A percentile compares a stretch with the other conserved stretches of the same genome.
phyloP scores from a whole-genome alignment of 257 asterid species.

The Datura wrightii region DNA sequence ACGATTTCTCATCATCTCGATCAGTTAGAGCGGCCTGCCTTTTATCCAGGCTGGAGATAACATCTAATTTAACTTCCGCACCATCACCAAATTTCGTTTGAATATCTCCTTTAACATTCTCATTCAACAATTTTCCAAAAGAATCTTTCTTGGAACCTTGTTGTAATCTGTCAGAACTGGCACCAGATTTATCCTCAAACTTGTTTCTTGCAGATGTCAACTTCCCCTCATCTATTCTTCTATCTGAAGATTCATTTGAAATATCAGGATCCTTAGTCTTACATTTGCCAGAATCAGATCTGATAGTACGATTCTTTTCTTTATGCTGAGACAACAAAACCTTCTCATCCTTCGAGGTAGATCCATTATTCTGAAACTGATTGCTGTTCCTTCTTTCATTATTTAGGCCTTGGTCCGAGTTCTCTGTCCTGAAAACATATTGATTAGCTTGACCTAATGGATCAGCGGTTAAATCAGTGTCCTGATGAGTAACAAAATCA shows the following conservation, averaged over 20 bases:
- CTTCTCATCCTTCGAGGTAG: constrained; percentile 62
- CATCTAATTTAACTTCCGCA: constrained; percentile 41
- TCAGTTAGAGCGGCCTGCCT: constrained; percentile 53
- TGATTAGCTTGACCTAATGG: constrained; percentile 50
- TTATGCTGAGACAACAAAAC: constrained; percentile 64
- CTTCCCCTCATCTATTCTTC: constrained; percentile 54
- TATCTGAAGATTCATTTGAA: constrained; percentile 52
- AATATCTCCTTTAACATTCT: constrained; percentile 53
- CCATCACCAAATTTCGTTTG: constrained; percentile 52
- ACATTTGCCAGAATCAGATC: constrained; percentile 55
- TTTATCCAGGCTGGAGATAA: constrained; percentile 49
- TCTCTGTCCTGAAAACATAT: constrained; percentile 42
- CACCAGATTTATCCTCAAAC: constrained; percentile 54
- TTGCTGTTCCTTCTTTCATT: constrained; percentile 49
- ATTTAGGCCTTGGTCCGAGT: constrained; percentile 51
- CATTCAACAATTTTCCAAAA: constrained; percentile 55
- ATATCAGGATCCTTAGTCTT: constrained; percentile 52
- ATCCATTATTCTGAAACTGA: constrained; percentile 52
- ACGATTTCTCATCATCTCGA: constrained; percentile 55
- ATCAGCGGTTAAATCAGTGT: constrained; percentile 38
- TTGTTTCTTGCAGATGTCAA: constrained; percentile 67
- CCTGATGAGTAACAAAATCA: constrained; percentile 39
- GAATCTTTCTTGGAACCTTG: constrained; percentile 60
- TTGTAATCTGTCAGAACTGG: constrained; percentile 53
- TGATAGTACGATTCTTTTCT: constrained; percentile 59